Conservation (phyloP, 1,139 yeast genomes). For the Lodderomyces orthopsilosis region DNA sequence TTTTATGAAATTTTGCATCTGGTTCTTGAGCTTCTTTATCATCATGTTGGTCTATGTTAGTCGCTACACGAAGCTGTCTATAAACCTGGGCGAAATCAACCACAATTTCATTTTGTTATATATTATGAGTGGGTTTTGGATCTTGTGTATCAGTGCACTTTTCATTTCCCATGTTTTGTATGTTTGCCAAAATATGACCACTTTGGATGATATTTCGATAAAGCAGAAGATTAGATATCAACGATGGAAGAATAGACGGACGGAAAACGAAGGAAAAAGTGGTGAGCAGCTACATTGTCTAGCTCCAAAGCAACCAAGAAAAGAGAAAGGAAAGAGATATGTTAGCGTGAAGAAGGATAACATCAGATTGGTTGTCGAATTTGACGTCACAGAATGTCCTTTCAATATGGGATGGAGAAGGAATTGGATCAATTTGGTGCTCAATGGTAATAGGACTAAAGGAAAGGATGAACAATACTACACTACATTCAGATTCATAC, state of each 20-base stretch:
- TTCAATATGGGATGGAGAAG: slow-evolving; percentile 29
- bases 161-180: slow-evolving; percentile 35
- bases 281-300: slow-evolving; percentile 1
- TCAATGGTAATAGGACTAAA: slow-evolving; percentile 27
- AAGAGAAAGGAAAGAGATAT: slow-evolving; percentile 31
- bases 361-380: slow-evolving; percentile 30
- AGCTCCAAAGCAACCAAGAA: slow-evolving; percentile 20
- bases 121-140: slow-evolving; percentile 39
- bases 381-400: slow-evolving; percentile 22
- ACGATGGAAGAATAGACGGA: slow-evolving; percentile 17
- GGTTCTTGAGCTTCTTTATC: slow-evolving; percentile 32
- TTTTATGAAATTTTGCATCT: slow-evolving; percentile 49
- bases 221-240: slow-evolving; percentile 24
- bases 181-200: slow-evolving; percentile 43
- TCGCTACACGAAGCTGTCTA: slow-evolving; percentile 26
- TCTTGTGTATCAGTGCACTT: slow-evolving; percentile 39
- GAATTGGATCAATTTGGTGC: slow-evolving; percentile 36
- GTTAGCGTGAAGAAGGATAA: slow-evolving; percentile 27
- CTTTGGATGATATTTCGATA: slow-evolving; percentile 35
- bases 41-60: slow-evolving; percentile 25
- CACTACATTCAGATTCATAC: slow-evolving; percentile 16
- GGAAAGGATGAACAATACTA: slow-evolving; percentile 11
- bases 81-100: slow-evolving; percentile 24
- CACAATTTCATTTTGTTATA: slow-evolving; percentile 47
- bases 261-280: slow-evolving; percentile 6